Conservation (phyloP, 306 rosid species). For the Cucumis hystrix region DNA sequence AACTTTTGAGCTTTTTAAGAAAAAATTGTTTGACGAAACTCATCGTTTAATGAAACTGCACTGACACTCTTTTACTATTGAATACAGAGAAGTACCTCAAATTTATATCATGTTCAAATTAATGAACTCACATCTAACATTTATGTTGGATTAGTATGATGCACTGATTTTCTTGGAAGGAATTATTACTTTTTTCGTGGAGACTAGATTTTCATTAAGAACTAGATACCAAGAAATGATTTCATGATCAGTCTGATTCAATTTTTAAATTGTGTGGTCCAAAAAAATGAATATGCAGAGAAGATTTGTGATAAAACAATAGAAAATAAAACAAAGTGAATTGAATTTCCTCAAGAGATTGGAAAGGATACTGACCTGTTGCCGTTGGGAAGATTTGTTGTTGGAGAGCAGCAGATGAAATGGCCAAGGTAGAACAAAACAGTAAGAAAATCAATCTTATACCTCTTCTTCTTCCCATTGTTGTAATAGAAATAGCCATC, state of each 20-base stretch:
- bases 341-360: background rate
- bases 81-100: no score
- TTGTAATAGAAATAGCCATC: background rate
- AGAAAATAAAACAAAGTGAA: background rate
- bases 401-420: constrained; percentile 17
- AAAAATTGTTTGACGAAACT: no score
- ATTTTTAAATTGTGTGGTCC: background rate
- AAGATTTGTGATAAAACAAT: background rate
- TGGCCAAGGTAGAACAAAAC: constrained; percentile 10
- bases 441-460: constrained; percentile 20
- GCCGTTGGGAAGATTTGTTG: constrained; percentile 34
- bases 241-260: background rate
- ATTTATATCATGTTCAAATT: no score
- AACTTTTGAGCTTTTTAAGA: background rate
- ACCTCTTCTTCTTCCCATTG: constrained; percentile 1
- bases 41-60: no score
- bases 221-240: background rate
- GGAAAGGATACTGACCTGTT: constrained; percentile 33
- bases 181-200: no score
- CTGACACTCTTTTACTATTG: no score
- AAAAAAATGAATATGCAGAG: background rate
- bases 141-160: no score
- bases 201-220: background rate
- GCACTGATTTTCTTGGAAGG: no score
- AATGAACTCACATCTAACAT: no score